Evolutionary conservation across 2,329 filamentous ascomycete species (phyloP), one percentile per base, ranked within the genome.

Genomic region (Fusarium sp.): DNA sequence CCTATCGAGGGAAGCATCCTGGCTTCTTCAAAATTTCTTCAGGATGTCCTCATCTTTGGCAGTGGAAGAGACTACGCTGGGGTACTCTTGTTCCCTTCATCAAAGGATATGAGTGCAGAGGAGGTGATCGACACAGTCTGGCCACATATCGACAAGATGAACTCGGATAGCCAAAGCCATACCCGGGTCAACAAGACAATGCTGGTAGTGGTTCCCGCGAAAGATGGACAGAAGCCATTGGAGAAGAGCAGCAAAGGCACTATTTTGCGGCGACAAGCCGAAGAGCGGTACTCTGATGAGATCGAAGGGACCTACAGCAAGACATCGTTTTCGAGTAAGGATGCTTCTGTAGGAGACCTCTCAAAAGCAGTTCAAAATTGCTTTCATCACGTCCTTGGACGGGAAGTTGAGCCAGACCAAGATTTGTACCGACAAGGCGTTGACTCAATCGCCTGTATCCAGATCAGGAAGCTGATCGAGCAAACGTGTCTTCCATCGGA

Each of bases 171-270:
- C 18, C 86, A 87, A 67, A 80, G 80, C 11, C 87, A 90, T 71
- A 83, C 86, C 6, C 80, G 84, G 14, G 81, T 91, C 58, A 76
- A 84, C 4, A 81, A 77, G 35, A 75, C 82, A 4, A 89, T 88
- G 85, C 67, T 91, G 17, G 69, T 88, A 0, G 79, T 85, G 0
- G 78, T 89, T 44, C 74, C 80, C 11, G 67, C 75, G 7, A 45
- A 37, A 1, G 35, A 70, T 3, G 64, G 40, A 0, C 32, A 70
- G 12, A 63, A 71, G 2, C 69, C 78, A 1, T 78, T 90, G 1
- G 83, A 86, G 61, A 91, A 89, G 77, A 91, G 87, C 65, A 91
- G 88, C 68, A 92, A 92, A 76, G 89, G 89, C 0, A 90, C 88
- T 0, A 80, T 89, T 2, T 78, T 91, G 18, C 81, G 89, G 27